phyloP scores from a whole-genome alignment of 352 stramenopile species.

The Pythium scleroteichum region DNA sequence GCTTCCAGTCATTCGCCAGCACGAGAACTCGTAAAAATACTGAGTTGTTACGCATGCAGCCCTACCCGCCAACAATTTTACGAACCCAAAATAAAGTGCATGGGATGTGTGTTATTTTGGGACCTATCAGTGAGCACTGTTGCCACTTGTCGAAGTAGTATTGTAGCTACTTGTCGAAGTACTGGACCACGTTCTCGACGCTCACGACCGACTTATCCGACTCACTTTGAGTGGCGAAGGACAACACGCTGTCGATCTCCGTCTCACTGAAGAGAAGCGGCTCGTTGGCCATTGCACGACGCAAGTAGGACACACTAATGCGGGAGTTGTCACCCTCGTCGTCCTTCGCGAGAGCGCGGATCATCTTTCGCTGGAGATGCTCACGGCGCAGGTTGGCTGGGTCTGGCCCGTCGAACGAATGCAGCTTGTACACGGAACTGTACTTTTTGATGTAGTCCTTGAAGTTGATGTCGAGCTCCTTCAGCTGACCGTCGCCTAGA shows the following conservation, averaged over 20 bases:
- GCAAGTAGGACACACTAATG: conserved; percentile 63
- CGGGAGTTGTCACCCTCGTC: conserved; percentile 59
- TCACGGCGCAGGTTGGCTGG: conserved; percentile 46
- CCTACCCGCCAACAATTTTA: conserved; percentile 34
- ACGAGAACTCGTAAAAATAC: conserved; percentile 19
- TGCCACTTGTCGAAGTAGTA: not conserved
- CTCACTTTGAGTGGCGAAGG: conserved; percentile 45
- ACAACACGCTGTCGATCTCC: conserved; percentile 62
- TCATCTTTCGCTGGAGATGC: conserved; percentile 78
- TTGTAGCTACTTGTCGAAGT: conserved; percentile 49
- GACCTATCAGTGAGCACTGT: too few species aligned
- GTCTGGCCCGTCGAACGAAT: conserved; percentile 59
- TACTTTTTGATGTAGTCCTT: conserved; percentile 77
- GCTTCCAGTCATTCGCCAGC: conserved; percentile 32
- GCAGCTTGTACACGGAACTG: conserved; percentile 77
- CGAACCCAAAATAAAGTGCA: conserved; percentile 14
- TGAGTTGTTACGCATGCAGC: conserved; percentile 24
- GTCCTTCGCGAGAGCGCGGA: conserved; percentile 53
- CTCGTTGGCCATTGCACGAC: conserved; percentile 68
- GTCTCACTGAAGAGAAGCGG: conserved; percentile 76
- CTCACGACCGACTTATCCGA: conserved; percentile 39
- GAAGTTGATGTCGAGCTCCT: conserved; percentile 87
- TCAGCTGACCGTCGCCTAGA: conserved; percentile 76
- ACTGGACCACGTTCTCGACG: conserved; percentile 62
- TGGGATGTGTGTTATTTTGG: conserved; percentile 21